Evolutionary conservation across 768 basidiomycete species (phyloP).

Genomic region (Tulasnella sp.): DNA sequence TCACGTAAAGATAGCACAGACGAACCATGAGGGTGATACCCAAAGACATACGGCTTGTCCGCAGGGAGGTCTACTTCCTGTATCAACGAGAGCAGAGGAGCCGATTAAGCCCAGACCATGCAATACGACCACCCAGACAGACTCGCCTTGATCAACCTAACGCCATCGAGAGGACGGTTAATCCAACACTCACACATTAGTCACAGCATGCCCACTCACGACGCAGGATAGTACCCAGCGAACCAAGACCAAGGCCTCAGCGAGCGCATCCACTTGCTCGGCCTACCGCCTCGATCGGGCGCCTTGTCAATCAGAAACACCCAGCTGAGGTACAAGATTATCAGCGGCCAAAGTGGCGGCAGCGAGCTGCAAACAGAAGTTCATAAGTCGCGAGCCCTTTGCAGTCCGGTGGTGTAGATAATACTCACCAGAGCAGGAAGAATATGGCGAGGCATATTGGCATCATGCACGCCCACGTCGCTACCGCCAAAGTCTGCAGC

Average conservation of each 20-base stretch:
- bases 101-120: conserved; percentile 17
- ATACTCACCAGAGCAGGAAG: conserved; percentile 67
- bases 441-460: conserved; percentile 54
- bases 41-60: conserved; percentile 90
- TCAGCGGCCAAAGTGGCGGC: conserved; percentile 77
- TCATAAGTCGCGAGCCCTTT: neutral
- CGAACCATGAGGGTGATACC: conserved; percentile 94
- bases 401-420: neutral
- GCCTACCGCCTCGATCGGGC: conserved; percentile 40
- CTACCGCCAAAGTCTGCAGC: conserved; percentile 81
- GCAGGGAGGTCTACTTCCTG: conserved; percentile 86
- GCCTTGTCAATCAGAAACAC: conserved; percentile 58
- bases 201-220: conserved; percentile 40
- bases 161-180: conserved; percentile 29
- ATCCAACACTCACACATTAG: neutral
- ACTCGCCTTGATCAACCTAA: neutral
- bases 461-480: conserved; percentile 76
- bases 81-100: neutral
- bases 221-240: conserved; percentile 82
- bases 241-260: conserved; percentile 75
- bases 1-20: neutral
- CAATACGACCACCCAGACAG: too few relatives aligned
- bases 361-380: conserved; percentile 48
- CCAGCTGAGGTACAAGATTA: conserved; percentile 73
- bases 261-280: conserved; percentile 63